These are phyloP conservation scores for Talaromyces proteolyticus DNA, from an alignment of 495 filamentous ascomycete species.

Conservation along the genomic window DNA sequence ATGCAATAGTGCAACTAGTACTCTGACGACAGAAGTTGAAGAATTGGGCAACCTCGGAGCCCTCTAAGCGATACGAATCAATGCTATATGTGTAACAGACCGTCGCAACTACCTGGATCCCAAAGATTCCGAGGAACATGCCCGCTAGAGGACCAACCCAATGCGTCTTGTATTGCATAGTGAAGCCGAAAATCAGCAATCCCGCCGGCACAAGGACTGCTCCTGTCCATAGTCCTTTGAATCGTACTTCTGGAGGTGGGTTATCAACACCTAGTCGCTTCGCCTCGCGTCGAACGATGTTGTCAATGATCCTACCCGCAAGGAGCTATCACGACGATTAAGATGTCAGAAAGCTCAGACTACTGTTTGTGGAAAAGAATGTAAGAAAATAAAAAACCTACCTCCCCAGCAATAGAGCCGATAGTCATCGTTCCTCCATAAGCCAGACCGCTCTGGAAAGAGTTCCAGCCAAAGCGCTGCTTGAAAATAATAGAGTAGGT, in stretches of 20 bases:
- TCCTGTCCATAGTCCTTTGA: slow-evolving; percentile 6
- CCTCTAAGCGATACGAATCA: slow-evolving; percentile 3
- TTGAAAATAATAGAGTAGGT: neutral
- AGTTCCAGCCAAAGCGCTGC: neutral
- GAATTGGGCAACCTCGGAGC: slow-evolving; percentile 1
- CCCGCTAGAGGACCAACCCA: neutral
- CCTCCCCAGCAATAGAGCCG: neutral
- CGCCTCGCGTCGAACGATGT: neutral
- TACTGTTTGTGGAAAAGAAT: neutral
- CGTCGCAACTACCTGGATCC: slow-evolving; percentile 1
- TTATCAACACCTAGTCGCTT: neutral
- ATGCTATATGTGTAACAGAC: slow-evolving; percentile 3
- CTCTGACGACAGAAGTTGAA: slow-evolving; percentile 1
- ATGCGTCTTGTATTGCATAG: neutral
- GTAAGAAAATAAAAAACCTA: neutral
- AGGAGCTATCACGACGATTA: neutral
- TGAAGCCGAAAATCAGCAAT: slow-evolving; percentile 2
- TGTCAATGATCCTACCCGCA: neutral
- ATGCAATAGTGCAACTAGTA: neutral
- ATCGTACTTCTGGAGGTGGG: slow-evolving; percentile 3
- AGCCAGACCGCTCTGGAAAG: neutral
- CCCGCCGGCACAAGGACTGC: slow-evolving; percentile 2
- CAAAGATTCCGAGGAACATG: slow-evolving; percentile 1
- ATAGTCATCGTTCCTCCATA: neutral
- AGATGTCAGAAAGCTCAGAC: neutral